Evolutionary conservation across 176 grass and related monocot species (phyloP), one percentile per base, ranked within the genome.

Genomic region (Aechmea fasciata): DNA sequence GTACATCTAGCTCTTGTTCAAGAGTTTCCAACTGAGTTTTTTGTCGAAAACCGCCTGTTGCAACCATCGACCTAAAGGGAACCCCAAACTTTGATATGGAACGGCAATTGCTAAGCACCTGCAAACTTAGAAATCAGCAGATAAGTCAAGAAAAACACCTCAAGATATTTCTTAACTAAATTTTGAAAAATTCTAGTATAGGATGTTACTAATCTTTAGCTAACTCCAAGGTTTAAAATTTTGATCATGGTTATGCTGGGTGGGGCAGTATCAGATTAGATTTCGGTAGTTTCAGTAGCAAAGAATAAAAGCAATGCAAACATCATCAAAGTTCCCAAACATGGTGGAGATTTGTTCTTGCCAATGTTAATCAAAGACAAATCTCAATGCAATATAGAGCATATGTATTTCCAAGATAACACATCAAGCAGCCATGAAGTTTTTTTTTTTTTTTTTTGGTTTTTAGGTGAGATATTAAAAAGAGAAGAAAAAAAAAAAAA

Each of bases 31-130:
- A 75, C 75, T 96, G 88, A 5, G 93, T 96, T 72, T 84, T 96
- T 64, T 92, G 86, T 76, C 84, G 77, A 75, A 96, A 96, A 49
- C 93, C 93, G 23, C 88, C 88, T 1, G 93, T 96, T 57, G 93
- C 88, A 49, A 92, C 85, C 86, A 96, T 90, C 23, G 93, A 92
- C 70, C 93, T 89, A 66, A 96, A 96, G 25, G 88, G 93, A 19
- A 92, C 82, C 52, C 92, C 88, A 10, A 69, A 75, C 74, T 85
- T 92, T 51, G 93, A 88, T 64, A 96, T 72, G 15, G 86, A 69
- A 47, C 93, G 84, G 24, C 93, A 96, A 71, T 87, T 96, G 49
- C 80, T 83, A 67, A 96, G 88, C 33, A 96, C 88, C 93, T 96
- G 79, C 50, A 65, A 75, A 20, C 66, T 51, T 62, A 26, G 1